Evolutionary conservation across 495 filamentous ascomycete species (phyloP).

Genomic region (Penicillium canescens): DNA sequence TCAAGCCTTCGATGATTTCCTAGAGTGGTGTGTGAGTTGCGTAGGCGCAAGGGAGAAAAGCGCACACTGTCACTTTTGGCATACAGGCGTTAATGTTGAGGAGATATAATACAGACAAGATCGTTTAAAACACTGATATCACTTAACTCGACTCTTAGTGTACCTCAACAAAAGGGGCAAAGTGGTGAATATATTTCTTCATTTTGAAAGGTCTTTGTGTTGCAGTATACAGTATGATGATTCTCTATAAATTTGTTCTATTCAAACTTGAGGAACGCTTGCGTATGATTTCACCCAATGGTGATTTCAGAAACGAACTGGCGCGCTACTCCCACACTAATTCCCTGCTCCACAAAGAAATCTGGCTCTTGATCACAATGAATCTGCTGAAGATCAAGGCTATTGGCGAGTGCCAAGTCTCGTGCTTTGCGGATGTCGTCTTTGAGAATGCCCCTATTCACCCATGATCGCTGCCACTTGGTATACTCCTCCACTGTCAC

Average conservation of each 20-base stretch:
- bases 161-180: no score
- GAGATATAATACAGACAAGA: no score
- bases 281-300: conserved; percentile 3
- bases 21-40: neutral
- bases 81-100: neutral
- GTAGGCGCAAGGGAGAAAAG: neutral
- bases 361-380: conserved; percentile 22
- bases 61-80: neutral
- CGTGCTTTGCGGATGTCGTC: conserved; percentile 18
- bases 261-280: no score
- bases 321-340: conserved; percentile 26
- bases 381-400: conserved; percentile 29
- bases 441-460: conserved; percentile 16
- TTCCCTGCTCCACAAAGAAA: conserved; percentile 27
- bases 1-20: neutral
- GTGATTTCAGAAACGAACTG: conserved; percentile 13
- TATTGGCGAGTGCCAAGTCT: conserved; percentile 20
- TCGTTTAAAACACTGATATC: no score
- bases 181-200: no score
- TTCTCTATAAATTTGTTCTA: no score
- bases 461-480: conserved; percentile 21
- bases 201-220: no score
- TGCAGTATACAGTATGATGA: no score
- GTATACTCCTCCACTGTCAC: conserved; percentile 15
- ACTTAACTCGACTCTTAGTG: no score